These are phyloP conservation scores for Salvia rosmarinus DNA, from an alignment of 257 asterid species.

Conservation along the genomic window DNA sequence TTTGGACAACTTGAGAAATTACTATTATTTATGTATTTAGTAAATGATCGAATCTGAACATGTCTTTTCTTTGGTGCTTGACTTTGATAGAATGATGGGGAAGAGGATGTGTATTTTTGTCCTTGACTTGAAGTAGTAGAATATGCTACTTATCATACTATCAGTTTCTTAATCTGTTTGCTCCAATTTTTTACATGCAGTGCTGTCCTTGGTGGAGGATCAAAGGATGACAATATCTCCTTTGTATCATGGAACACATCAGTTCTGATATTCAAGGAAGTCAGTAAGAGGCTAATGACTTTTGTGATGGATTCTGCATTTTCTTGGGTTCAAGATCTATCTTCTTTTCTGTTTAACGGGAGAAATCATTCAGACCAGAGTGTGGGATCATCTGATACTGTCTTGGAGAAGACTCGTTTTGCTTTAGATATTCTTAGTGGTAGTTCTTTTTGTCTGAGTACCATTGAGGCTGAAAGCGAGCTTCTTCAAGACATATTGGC, in stretches of 20 bases:
- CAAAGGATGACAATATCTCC: slow-evolving; percentile 55
- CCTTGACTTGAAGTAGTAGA: not conserved
- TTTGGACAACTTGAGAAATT: slow-evolving; percentile 21
- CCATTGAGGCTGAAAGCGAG: slow-evolving; percentile 55
- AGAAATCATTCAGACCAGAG: slow-evolving; percentile 40
- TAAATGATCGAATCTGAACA: slow-evolving; percentile 22
- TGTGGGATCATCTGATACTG: slow-evolving; percentile 47
- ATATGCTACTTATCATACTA: too few relatives aligned
- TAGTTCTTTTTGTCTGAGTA: slow-evolving; percentile 64
- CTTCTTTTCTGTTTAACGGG: slow-evolving; percentile 50
- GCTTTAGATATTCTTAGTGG: slow-evolving; percentile 74
- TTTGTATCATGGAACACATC: slow-evolving; percentile 59
- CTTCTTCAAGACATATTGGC: slow-evolving; percentile 69
- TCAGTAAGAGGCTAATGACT: slow-evolving; percentile 53
- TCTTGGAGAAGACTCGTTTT: slow-evolving; percentile 67
- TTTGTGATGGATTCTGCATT: slow-evolving; percentile 71
- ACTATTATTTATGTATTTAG: not conserved
- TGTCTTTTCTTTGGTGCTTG: not conserved
- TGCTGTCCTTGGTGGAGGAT: slow-evolving; percentile 81
- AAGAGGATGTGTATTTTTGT: not conserved
- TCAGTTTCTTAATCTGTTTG: slow-evolving; percentile 15
- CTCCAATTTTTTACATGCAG: slow-evolving; percentile 55
- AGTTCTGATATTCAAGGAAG: slow-evolving; percentile 58
- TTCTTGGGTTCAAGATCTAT: slow-evolving; percentile 73
- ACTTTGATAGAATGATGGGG: too few relatives aligned